phyloP scores from a whole-genome alignment of 768 basidiomycete species.

The Pisolithus albus region DNA sequence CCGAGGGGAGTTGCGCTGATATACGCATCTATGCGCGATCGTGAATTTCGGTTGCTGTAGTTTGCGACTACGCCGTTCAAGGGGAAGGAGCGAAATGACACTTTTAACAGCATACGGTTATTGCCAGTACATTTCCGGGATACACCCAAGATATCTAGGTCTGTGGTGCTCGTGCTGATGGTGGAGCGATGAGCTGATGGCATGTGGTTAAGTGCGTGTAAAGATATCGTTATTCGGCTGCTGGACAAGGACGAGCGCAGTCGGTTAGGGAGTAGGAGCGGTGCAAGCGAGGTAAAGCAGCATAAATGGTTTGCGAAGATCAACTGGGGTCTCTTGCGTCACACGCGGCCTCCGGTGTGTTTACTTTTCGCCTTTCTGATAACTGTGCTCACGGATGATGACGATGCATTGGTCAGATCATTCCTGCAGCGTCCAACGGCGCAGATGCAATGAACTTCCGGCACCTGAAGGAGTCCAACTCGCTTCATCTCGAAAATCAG shows the following conservation, averaged over 20 bases:
- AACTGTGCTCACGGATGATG: conserved; percentile 15
- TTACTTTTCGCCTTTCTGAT: neutral
- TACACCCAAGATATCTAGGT: conserved; percentile 69
- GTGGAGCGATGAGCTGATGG: conserved; percentile 8
- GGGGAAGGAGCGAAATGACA: conserved; percentile 88
- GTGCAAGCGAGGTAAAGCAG: conserved; percentile 97
- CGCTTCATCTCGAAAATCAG: conserved; percentile 81
- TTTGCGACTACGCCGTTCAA: conserved; percentile 99
- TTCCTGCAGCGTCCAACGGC: conserved; percentile 68
- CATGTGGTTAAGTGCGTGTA: conserved; percentile 57
- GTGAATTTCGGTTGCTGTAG: conserved; percentile 38
- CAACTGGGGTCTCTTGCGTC: conserved; percentile 93
- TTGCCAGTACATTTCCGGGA: conserved; percentile 85
- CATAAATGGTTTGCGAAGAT: conserved; percentile 98
- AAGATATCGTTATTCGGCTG: conserved; percentile 79
- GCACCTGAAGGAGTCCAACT: conserved; percentile 81
- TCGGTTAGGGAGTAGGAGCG: conserved; percentile 84
- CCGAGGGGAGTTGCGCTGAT: conserved; percentile 22
- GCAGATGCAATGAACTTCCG: conserved; percentile 87
- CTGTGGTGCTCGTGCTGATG: conserved; percentile 24
- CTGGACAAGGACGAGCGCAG: conserved; percentile 89
- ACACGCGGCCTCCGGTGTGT: conserved; percentile 87
- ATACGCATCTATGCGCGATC: conserved; percentile 2
- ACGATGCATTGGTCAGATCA: conserved; percentile 49
- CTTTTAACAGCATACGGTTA: conserved; percentile 92